Conservation (phyloP, 148 eudicot genomes). For the Vaccinium darrowii region DNA sequence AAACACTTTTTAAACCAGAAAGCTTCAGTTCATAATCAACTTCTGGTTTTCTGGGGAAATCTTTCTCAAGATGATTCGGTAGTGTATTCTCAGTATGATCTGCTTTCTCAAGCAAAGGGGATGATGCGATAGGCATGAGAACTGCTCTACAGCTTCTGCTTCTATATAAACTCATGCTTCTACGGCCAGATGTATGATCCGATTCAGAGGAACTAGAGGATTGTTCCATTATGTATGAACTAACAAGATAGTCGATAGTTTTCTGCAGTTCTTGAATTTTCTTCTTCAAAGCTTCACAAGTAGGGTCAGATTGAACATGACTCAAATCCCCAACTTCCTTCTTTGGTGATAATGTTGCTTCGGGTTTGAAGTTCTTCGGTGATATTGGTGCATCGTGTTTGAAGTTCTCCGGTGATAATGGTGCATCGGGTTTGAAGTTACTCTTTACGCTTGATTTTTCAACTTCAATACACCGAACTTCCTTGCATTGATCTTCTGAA, state of each 20-base stretch:
- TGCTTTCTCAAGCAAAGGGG: slow-evolving; percentile 29
- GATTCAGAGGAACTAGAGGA: slow-evolving; percentile 48
- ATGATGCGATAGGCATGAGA: slow-evolving; percentile 19
- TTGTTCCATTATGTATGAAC: slow-evolving; percentile 23
- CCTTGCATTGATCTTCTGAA: slow-evolving; percentile 61
- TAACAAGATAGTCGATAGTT: slow-evolving; percentile 49
- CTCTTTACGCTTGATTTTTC: slow-evolving; percentile 27
- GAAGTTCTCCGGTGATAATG: slow-evolving; percentile 11
- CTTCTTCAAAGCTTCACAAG: slow-evolving; percentile 37
- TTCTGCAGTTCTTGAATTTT: slow-evolving; percentile 54
- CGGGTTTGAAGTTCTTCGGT: slow-evolving; percentile 16
- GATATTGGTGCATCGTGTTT: slow-evolving; percentile 20
- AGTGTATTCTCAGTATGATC: slow-evolving; percentile 22
- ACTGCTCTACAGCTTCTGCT: slow-evolving; percentile 67
- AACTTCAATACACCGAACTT: slow-evolving; percentile 62
- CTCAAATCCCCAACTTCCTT: slow-evolving; percentile 25
- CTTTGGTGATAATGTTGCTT: slow-evolving; percentile 22
- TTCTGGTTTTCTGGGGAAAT: slow-evolving; percentile 34
- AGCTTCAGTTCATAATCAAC: slow-evolving; percentile 26
- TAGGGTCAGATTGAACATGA: slow-evolving; percentile 26
- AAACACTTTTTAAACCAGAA: slow-evolving; percentile 18
- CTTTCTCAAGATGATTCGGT: slow-evolving; percentile 37
- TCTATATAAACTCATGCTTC: slow-evolving; percentile 33
- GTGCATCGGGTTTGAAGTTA: slow-evolving; percentile 20
- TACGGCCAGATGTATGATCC: slow-evolving; percentile 31